Base-by-base conservation (phyloP, 2,329 filamentous ascomycete species). In the Samsoniella hepiali region DNA sequence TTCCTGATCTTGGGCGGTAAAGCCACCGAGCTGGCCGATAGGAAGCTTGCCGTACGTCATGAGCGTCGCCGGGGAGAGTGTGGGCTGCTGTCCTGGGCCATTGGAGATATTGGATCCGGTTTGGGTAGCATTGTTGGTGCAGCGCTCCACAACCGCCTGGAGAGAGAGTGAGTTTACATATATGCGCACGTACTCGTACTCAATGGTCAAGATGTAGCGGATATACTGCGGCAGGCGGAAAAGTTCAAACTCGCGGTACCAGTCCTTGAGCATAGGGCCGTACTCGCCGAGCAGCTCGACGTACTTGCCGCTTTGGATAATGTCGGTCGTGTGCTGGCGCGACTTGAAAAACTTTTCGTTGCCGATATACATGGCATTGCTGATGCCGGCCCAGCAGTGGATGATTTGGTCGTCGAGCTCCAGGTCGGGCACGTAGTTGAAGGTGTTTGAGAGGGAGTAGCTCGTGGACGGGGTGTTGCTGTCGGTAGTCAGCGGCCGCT, bases 141-240 rank as follows among this genome's bases (percentile, higher is more conserved):
- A 97, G 65, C 93, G 87, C 76, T 97, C 94, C 6, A 98, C 92
- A 3, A 98, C 93, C 29, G 95, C 95, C 77, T 99, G 95, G 2
- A 99, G 80, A 2, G 93, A 93, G 2, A 99, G 82, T 1, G 93
- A 97, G 74, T 98, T 97, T 78, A 97, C 85, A 72, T 98, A 98
- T 58, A 97, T 90, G 70, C 94, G 87, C 32, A 94, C 92, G 73
- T 97, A 97, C 72, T 98, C 92, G 72, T 95, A 97, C 78, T 99
- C 95, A 68, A 98, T 97, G 8, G 87, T 89, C 36, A 99, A 81
- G 64, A 98, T 93, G 72, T 93, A 87, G 36, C 84, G 79, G 67
- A 87, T 88, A 66, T 84, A 89, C 29, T 79, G 84, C 2, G 88
- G 87, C 59, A 90, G 81, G 63, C 85, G 84, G 70, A 91, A 89